A percentile compares a stretch with the other conserved stretches of the same genome.
Conservation (phyloP, 352 stramenopile species). For the Globisporangium middletonii region DNA sequence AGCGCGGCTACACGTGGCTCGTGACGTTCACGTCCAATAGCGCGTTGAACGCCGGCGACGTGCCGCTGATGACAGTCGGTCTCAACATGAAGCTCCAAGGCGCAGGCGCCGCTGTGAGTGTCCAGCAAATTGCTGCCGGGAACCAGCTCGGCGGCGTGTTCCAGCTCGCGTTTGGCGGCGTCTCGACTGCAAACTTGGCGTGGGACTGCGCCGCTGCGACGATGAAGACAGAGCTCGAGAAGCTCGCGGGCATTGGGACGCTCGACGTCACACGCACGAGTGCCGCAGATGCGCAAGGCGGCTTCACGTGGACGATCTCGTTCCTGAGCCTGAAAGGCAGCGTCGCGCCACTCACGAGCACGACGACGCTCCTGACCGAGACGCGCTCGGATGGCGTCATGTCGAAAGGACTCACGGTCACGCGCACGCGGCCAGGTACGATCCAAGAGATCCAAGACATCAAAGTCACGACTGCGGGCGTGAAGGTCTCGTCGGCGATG, state of each 20-base stretch:
- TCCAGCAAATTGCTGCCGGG: slow-evolving; percentile 31
- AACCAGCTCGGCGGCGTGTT: slow-evolving; percentile 75
- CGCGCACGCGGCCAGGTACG: slow-evolving; percentile 34
- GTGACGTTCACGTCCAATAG: slow-evolving; percentile 72
- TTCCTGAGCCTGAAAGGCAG: slow-evolving; percentile 78
- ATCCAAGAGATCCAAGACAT: slow-evolving; percentile 66
- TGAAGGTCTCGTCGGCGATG: slow-evolving; percentile 25
- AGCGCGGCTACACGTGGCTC: slow-evolving; percentile 67
- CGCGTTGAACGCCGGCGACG: slow-evolving; percentile 43
- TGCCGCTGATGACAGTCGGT: slow-evolving; percentile 49
- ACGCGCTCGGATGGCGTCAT: slow-evolving; percentile 36
- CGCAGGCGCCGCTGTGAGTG: slow-evolving; percentile 25
- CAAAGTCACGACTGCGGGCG: slow-evolving; percentile 38
- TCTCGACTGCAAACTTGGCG: slow-evolving; percentile 65
- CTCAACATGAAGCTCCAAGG: slow-evolving; percentile 30
- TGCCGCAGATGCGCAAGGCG: slow-evolving; percentile 71
- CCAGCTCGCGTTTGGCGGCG: slow-evolving; percentile 35
- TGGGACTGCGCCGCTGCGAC: slow-evolving; percentile 64
- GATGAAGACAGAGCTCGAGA: slow-evolving; percentile 63
- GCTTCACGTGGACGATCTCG: slow-evolving; percentile 93
- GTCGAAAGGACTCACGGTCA: slow-evolving; percentile 48
- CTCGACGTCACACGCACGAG: slow-evolving; percentile 56
- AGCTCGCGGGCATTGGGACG: slow-evolving; percentile 35
- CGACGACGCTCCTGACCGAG: slow-evolving; percentile 35
- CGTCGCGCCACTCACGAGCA: slow-evolving; percentile 26